phyloP scores from a whole-genome alignment of 768 basidiomycete genomes.

The Rhizopogon vesiculosus region DNA sequence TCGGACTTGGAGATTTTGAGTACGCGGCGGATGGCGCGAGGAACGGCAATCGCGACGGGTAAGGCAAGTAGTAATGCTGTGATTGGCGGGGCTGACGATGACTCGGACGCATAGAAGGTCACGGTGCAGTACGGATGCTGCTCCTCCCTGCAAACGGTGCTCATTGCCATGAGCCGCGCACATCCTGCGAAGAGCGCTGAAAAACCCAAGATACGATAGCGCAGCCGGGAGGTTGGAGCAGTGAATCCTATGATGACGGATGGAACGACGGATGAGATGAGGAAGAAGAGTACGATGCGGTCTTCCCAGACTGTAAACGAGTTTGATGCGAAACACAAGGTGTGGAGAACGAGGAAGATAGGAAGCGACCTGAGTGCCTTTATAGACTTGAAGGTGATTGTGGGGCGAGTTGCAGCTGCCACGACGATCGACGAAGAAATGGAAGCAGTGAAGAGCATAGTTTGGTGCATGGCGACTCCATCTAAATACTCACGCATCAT shows the following conservation, averaged over 20 bases:
- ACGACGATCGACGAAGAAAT: conserved; percentile 43
- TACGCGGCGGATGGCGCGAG: conserved; percentile 50
- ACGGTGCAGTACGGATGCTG: conserved; percentile 87
- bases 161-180: conserved; percentile 70
- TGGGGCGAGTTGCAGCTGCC: conserved; percentile 37
- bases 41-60: conserved; percentile 51
- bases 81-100: conserved; percentile 60
- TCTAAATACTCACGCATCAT: conserved; percentile 30
- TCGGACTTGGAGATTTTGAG: conserved; percentile 69
- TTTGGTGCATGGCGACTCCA: conserved; percentile 48
- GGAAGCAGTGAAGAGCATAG: conserved; percentile 43
- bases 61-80: conserved; percentile 55
- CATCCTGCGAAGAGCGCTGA: conserved; percentile 60
- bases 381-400: conserved; percentile 13
- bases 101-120: conserved; percentile 81
- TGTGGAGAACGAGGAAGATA: conserved; percentile 61
- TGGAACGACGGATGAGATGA: conserved; percentile 59
- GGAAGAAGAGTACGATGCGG: conserved; percentile 69
- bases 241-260: conserved; percentile 56
- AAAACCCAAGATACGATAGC: conserved; percentile 72
- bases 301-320: conserved; percentile 99
- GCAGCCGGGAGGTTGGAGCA: conserved; percentile 66
- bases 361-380: conserved; percentile 28
- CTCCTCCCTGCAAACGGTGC: conserved; percentile 92
- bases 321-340: conserved; percentile 81